These are phyloP conservation scores for Cubamyces sp. DNA, from an alignment of 768 basidiomycete genomes.

Conservation along the genomic window DNA sequence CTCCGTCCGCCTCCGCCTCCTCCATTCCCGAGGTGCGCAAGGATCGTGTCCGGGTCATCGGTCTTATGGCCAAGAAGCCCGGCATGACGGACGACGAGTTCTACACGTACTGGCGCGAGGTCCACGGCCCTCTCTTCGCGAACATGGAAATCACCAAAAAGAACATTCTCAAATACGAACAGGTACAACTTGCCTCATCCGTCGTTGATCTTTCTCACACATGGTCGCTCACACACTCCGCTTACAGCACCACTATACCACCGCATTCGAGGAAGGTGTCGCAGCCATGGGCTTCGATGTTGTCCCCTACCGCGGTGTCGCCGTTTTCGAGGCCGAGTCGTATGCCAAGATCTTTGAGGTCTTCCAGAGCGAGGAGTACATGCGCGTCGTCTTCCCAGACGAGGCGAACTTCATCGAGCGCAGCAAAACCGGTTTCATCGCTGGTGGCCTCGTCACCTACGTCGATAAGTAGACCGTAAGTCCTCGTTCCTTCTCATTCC, in stretches of 20 bases:
- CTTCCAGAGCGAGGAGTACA: conserved; percentile 29
- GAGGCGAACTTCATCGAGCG: conserved; percentile 27
- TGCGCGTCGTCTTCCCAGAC: conserved; percentile 23
- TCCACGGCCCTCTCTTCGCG: conserved; percentile 16
- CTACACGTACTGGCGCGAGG: conserved; percentile 14
- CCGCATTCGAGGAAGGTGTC: conserved; percentile 13
- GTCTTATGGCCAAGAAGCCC: conserved; percentile 12
- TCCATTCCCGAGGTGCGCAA: neutral
- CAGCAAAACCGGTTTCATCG: conserved; percentile 13
- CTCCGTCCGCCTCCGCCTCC: neutral
- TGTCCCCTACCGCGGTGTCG: conserved; percentile 36
- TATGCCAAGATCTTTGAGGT: conserved; percentile 39
- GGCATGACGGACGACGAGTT: conserved; percentile 17
- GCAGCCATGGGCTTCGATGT: conserved; percentile 26
- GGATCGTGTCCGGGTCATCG: conserved; percentile 12
- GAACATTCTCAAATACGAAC: conserved; percentile 18
- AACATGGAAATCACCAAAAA: conserved; percentile 18
- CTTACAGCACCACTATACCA: conserved; percentile 18
- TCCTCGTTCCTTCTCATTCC: too few species aligned
- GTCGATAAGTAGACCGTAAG: conserved; percentile 7
- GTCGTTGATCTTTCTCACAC: too few species aligned
- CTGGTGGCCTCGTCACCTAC: neutral
- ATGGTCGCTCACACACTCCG: neutral
- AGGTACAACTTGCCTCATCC: neutral
- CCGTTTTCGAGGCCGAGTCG: conserved; percentile 39